Evolutionary conservation across 257 asterid genomes (phyloP), one percentile per base, ranked within the genome.

Genomic region (Solanum neorickii): DNA sequence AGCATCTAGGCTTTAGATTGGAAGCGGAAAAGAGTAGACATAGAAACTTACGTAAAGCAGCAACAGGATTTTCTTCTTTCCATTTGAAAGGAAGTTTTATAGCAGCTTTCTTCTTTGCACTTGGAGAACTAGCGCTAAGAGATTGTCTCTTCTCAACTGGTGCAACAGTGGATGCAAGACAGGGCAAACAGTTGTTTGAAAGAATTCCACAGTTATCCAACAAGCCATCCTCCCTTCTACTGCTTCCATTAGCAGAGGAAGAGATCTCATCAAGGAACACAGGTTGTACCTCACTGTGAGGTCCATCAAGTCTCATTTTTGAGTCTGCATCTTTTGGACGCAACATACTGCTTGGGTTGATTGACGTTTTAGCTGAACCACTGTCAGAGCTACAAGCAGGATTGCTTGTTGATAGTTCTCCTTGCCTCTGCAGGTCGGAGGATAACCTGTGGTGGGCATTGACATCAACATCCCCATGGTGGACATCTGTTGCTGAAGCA

Each of bases 151-250:
- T 97, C 83, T 96, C 98, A 29, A 89, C 91, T 0, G 93, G 82
- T 13, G 93, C 90, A 62, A 91, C 95, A 29, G 98, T 88, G 16
- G 98, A 94, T 87, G 99, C 96, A 84, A 97, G 93, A 88, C 99
- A 97, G 31, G 99, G 99, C 90, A 97, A 91, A 89, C 99, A 97
- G 87, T 94, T 96, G 80, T 85, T 91, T 11, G 96, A 93, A 85
- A 93, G 89, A 86, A 97, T 92, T 37, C 98, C 99, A 62, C 98
- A 94, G 87, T 96, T 92, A 85, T 92, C 93, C 89, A 96, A 90
- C 90, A 94, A 90, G 82, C 94, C 91, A 12, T 91, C 92, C 27
- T 92, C 95, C 56, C 94, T 90, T 29, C 90, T 91, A 87, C 87
- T 78, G 49, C 90, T 88, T 90, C 91, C 98, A 87, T 90, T 94